Conservation (phyloP, 2,329 filamentous ascomycete species). For the Fusarium piperis region DNA sequence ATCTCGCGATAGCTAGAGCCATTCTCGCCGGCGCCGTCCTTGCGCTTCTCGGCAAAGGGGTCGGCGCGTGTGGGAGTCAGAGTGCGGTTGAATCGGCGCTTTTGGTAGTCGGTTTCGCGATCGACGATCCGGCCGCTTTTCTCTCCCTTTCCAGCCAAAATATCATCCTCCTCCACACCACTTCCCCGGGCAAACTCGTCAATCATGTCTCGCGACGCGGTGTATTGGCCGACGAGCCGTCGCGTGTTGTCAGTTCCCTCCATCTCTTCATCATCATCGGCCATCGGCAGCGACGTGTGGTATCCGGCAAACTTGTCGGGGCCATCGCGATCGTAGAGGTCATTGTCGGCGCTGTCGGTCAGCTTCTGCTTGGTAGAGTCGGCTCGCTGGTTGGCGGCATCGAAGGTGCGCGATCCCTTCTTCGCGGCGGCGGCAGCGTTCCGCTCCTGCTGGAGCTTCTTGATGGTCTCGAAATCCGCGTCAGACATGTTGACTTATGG, state of each 20-base stretch:
- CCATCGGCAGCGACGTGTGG: conserved; percentile 85
- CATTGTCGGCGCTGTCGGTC: conserved; percentile 87
- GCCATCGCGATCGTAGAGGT: conserved; percentile 83
- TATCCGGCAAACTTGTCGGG: conserved; percentile 89
- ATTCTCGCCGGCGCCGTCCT: conserved; percentile 73
- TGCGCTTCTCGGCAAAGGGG: conserved; percentile 80
- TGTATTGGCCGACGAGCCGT: conserved; percentile 93
- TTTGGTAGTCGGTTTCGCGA: conserved; percentile 97
- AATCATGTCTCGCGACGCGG: conserved; percentile 89
- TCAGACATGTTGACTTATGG: conserved; percentile 68
- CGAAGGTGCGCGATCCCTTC: conserved; percentile 84
- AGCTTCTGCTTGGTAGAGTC: conserved; percentile 93
- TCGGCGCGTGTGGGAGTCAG: conserved; percentile 88
- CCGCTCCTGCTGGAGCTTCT: conserved; percentile 90
- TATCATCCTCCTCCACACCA: conserved; percentile 92
- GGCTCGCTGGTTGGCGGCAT: conserved; percentile 81
- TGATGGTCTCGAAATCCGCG: conserved; percentile 88
- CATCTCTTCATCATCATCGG: conserved; percentile 82
- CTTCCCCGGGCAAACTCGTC: conserved; percentile 89
- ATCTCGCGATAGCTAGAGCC: conserved; percentile 87
- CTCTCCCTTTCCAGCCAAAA: conserved; percentile 82
- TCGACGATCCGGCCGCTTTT: conserved; percentile 91
- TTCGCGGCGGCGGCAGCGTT: conserved; percentile 81
- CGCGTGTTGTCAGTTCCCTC: conserved; percentile 77
- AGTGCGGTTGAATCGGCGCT: conserved; percentile 88